phyloP scores from a whole-genome alignment of 139 green algal species.

The Volvox africanus region DNA sequence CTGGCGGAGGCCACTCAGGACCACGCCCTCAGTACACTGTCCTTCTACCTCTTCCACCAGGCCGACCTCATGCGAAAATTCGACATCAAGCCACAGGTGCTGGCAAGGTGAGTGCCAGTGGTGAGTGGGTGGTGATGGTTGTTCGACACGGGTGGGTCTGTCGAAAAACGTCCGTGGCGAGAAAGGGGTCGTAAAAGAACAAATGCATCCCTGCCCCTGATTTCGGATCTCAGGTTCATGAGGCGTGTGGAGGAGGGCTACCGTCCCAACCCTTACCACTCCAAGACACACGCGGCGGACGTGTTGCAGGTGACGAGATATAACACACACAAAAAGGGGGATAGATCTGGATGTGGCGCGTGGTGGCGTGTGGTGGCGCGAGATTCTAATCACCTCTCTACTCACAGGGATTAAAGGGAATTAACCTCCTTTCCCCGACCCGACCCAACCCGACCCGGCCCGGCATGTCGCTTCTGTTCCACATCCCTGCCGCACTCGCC shows the following conservation, averaged over 20 bases:
- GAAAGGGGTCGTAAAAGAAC: too few relatives aligned
- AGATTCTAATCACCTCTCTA: too few relatives aligned
- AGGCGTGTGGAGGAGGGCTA: constrained; percentile 59
- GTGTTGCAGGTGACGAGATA: constrained; percentile 50
- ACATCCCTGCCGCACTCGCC: background rate
- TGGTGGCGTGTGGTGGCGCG: too few relatives aligned
- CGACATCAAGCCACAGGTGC: constrained; percentile 45
- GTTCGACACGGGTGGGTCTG: too few relatives aligned
- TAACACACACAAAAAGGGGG: too few relatives aligned
- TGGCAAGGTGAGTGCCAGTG: constrained; percentile 48
- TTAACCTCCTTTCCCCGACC: background rate
- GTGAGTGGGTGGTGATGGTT: background rate
- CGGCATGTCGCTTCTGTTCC: background rate
- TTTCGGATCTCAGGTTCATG: constrained; percentile 43
- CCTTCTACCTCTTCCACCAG: constrained; percentile 69
- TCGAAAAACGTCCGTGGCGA: too few relatives aligned
- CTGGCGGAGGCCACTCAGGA: constrained; percentile 53
- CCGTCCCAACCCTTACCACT: constrained; percentile 67
- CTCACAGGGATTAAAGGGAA: too few relatives aligned
- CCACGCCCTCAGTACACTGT: constrained; percentile 61
- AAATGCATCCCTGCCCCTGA: too few relatives aligned
- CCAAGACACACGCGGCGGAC: constrained; percentile 60
- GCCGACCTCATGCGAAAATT: constrained; percentile 62
- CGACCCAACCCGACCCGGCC: background rate
- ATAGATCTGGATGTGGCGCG: too few relatives aligned